Base-by-base conservation (phyloP, 2,329 filamentous ascomycete genomes). In the Tympanopsis confertula region DNA sequence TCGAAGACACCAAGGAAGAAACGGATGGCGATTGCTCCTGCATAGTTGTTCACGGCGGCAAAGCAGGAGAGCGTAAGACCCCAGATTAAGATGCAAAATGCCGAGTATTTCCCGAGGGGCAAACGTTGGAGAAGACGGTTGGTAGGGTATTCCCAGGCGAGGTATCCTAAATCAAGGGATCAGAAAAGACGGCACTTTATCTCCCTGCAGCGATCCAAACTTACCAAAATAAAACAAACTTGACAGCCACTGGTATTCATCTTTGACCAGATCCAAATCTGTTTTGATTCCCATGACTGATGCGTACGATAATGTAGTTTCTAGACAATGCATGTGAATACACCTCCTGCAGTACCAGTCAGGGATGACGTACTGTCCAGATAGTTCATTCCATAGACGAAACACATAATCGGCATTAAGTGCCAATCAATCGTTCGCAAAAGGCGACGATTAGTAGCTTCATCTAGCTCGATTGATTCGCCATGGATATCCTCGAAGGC, bases 1-100 rank as follows among this genome's bases (percentile, higher is more conserved):
- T 48, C 46, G 12, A 40, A 32, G 30, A 47, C 41, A 20, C 46
- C 46, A 13, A 48, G 33, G 15, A 47, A 41, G 40, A 45, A 45
- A 0, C 46, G 42, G 15, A 47, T 5, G 0, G 41, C 46, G 13
- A 47, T 44, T 2, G 47, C 39, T 5, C 46, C 46, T 0, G 38
- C 20, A 15, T 45, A 48, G 38, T 4, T 67, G 7, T 33, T 33
- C 10, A 33, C 30, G 15, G 30, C 30, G 7, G 30, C 30, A 33
- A 33, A 33, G 30, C 30, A 33, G 15, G 10, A 33, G 12, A 33
- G 15, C 10, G 17, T 33, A 7, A 15, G 7, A 15, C 30, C 30
- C 30, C 30, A 33, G 30, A 33, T 17, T 7, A 33, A 7, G 15
- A 33, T 33, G 15, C 30, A 33, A 18, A 15, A 10, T 33, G 30